Percentiles rank a stretch among this genome's conserved stretches.
Conservation (phyloP, 163 green algal species). For the Chlorella variabilis region DNA sequence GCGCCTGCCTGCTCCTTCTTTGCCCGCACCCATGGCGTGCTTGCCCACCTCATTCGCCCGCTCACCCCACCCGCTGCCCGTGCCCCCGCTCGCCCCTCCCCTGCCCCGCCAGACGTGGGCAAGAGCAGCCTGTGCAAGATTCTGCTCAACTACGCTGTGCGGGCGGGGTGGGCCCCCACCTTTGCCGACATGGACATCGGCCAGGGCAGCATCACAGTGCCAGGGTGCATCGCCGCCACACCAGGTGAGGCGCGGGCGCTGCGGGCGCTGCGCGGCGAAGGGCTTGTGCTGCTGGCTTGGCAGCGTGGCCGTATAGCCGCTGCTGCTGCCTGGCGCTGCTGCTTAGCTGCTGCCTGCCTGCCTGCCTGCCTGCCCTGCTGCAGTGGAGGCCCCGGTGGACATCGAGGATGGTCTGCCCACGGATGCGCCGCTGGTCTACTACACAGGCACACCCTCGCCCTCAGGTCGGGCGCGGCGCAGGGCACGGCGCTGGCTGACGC, state of each 20-base stretch:
- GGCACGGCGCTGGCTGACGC: neutral
- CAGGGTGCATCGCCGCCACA: conserved; percentile 83
- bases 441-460: conserved; percentile 71
- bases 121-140: conserved; percentile 89
- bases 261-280: neutral
- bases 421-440: conserved; percentile 87
- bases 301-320: neutral
- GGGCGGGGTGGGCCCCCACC: conserved; percentile 70
- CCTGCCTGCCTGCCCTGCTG: neutral
- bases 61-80: too few species aligned
- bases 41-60: too few species aligned
- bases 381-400: conserved; percentile 83
- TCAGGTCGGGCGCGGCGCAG: conserved; percentile 5
- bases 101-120: conserved; percentile 88
- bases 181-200: conserved; percentile 95
- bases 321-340: neutral
- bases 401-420: conserved; percentile 77
- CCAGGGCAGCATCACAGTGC: conserved; percentile 80
- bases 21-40: too few species aligned
- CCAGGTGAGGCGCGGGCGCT: conserved; percentile 36
- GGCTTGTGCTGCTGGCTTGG: neutral
- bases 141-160: conserved; percentile 92
- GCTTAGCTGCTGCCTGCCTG: neutral
- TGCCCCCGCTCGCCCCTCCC: too few species aligned
- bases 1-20: too few species aligned